phyloP scores from a whole-genome alignment of 2,329 filamentous ascomycete species.

The Aspergillus sp. region DNA sequence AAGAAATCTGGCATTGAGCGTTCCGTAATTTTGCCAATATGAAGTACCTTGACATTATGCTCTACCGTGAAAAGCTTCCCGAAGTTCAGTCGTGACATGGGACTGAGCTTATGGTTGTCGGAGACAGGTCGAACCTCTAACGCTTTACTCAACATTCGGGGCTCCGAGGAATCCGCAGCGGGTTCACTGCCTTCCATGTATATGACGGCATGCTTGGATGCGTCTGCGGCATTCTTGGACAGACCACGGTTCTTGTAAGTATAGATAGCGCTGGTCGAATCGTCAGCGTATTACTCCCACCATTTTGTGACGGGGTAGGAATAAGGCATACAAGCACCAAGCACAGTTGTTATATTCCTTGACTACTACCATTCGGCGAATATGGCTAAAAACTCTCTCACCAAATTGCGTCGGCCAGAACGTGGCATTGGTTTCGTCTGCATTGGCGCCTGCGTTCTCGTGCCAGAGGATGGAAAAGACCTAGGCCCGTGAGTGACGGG shows the following conservation, averaged over 20 bases:
- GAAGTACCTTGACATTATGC: slow-evolving; percentile 42
- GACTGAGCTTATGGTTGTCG: slow-evolving; percentile 22
- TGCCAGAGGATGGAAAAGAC: slow-evolving; percentile 33
- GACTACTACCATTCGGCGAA: slow-evolving; percentile 34
- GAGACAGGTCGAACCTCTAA: slow-evolving; percentile 30
- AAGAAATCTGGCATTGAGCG: slow-evolving; percentile 24
- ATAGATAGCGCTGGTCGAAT: slow-evolving; percentile 32
- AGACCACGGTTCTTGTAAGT: slow-evolving; percentile 40
- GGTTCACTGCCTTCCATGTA: slow-evolving; percentile 22
- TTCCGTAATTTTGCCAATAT: slow-evolving; percentile 33
- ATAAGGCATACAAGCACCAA: slow-evolving; percentile 33
- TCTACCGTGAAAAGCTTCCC: slow-evolving; percentile 42
- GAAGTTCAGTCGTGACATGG: slow-evolving; percentile 40
- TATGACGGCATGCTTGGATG: slow-evolving; percentile 38
- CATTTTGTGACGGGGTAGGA: too few relatives aligned
- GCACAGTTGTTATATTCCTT: slow-evolving; percentile 23
- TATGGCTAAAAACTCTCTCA: slow-evolving; percentile 25
- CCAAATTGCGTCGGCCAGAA: slow-evolving; percentile 13
- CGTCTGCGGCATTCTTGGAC: slow-evolving; percentile 34
- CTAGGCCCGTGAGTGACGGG: slow-evolving; percentile 4
- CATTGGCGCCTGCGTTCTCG: slow-evolving; percentile 22
- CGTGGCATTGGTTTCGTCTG: slow-evolving; percentile 8
- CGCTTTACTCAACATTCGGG: slow-evolving; percentile 33
- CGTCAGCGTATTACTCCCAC: neutral
- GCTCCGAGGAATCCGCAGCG: slow-evolving; percentile 21